A percentile compares a stretch with the other conserved stretches of the same genome.
Conservation (phyloP, 352 stramenopile species). For the Phytophthora cryptogea region DNA sequence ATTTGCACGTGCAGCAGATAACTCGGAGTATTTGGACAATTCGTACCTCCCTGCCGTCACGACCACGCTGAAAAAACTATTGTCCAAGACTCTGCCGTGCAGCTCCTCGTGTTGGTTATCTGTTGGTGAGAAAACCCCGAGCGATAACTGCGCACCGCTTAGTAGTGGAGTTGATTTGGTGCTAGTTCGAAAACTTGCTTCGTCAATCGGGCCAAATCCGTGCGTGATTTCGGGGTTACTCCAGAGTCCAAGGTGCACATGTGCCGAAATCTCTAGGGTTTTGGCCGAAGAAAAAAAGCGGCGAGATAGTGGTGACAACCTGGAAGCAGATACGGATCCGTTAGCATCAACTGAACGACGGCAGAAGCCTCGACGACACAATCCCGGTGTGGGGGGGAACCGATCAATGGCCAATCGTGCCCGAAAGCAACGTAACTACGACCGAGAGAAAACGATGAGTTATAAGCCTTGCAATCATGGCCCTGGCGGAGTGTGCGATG, state of each 20-base stretch:
- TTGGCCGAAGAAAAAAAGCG: conserved; percentile 28
- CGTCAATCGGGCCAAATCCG: conserved; percentile 43
- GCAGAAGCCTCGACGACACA: conserved; percentile 21
- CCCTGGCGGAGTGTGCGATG: conserved; percentile 58
- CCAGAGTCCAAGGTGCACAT: conserved; percentile 41
- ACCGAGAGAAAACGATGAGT: conserved; percentile 55
- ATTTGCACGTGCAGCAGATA: conserved; percentile 49
- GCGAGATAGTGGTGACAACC: conserved; percentile 33
- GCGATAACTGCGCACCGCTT: conserved; percentile 2
- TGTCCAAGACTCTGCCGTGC: conserved; percentile 37
- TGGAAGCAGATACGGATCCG: conserved; percentile 5
- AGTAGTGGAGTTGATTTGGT: conserved; percentile 42
- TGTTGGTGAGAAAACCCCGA: not conserved
- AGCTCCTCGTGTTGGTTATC: conserved; percentile 48
- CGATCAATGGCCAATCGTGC: conserved; percentile 37
- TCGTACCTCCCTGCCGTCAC: conserved; percentile 53
- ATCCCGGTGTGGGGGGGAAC: conserved; percentile 15
- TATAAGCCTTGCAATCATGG: conserved; percentile 71
- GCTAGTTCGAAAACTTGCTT: conserved; percentile 55
- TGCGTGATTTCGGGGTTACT: conserved; percentile 52
- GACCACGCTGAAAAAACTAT: conserved; percentile 19
- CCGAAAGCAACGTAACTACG: conserved; percentile 43
- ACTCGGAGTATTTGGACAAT: conserved; percentile 76
- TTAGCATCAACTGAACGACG: conserved; percentile 17
- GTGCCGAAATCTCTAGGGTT: conserved; percentile 37